phyloP scores from a whole-genome alignment of 225 moss, liverwort and hornwort genomes.

The Polytrichum commune region DNA sequence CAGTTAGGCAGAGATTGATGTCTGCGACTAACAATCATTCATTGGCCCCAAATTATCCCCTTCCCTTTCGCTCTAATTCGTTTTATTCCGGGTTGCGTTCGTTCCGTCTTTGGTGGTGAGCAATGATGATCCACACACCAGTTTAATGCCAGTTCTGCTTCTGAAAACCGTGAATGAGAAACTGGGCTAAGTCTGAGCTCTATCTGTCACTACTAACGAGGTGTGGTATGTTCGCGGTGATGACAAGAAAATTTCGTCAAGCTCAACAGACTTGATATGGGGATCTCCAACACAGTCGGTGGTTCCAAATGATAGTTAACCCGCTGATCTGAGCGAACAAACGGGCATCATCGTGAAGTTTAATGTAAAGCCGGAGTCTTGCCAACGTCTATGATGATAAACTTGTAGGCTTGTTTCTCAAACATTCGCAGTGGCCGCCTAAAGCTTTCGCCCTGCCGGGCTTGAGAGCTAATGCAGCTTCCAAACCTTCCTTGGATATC shows the following conservation, averaged over 20 bases:
- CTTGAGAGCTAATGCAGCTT: slow-evolving; percentile 65
- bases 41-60: not conserved
- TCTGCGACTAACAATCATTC: slow-evolving; percentile 15
- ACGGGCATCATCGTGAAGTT: not conserved
- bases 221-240: not conserved
- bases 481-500: slow-evolving; percentile 68
- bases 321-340: slow-evolving; percentile 55
- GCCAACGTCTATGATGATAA: slow-evolving; percentile 26
- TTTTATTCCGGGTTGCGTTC: too few species aligned
- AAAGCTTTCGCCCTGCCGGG: slow-evolving; percentile 55
- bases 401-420: slow-evolving; percentile 61
- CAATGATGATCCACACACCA: slow-evolving; percentile 17
- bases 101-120: not conserved
- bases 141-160: slow-evolving; percentile 31
- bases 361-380: too few species aligned
- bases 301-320: slow-evolving; percentile 57
- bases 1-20: not conserved
- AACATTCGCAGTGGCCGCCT: slow-evolving; percentile 82
- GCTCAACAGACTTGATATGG: too few species aligned
- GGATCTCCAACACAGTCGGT: not conserved
- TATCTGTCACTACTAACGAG: not conserved
- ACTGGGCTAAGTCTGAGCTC: slow-evolving; percentile 22
- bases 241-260: slow-evolving; percentile 1
- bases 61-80: too few species aligned
- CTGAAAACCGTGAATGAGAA: slow-evolving; percentile 18